A percentile compares a stretch with the other conserved stretches of the same genome.
phyloP scores from a whole-genome alignment of 2,329 filamentous ascomycete species.

The Volutella citrinella region DNA sequence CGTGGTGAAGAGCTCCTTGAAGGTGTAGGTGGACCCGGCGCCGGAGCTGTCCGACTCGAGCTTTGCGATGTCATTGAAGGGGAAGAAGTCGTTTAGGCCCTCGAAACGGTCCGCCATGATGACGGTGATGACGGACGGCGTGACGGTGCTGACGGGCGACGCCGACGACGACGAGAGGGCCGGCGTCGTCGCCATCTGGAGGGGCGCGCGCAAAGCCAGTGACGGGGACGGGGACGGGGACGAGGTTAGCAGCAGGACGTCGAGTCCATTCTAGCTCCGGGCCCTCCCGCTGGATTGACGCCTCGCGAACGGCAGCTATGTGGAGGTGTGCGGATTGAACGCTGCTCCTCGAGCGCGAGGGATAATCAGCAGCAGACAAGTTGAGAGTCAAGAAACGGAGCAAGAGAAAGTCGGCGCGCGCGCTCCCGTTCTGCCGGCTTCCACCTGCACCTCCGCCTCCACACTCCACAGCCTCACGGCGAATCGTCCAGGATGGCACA shows the following conservation, averaged over 20 bases:
- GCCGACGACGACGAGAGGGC: constrained; percentile 10
- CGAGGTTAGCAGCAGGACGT: too few species aligned
- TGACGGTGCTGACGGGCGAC: constrained; percentile 10
- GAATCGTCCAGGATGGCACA: not conserved
- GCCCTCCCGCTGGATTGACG: too few species aligned
- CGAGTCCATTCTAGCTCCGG: too few species aligned
- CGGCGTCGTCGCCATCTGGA: constrained; percentile 14
- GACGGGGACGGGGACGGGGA: too few species aligned
- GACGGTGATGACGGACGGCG: constrained; percentile 26
- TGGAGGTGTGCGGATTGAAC: too few species aligned
- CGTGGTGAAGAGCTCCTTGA: constrained; percentile 32
- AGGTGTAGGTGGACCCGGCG: constrained; percentile 27
- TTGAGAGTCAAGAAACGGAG: too few species aligned
- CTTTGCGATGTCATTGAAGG: constrained; percentile 33
- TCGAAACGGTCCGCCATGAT: constrained; percentile 28
- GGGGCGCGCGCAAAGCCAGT: too few species aligned
- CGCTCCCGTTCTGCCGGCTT: too few species aligned
- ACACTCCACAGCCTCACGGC: not conserved
- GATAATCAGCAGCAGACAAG: too few species aligned
- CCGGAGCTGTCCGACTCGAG: constrained; percentile 25
- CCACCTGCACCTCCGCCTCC: not conserved
- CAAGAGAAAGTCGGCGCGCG: too few species aligned
- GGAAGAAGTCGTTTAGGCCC: constrained; percentile 35
- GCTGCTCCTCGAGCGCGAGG: too few species aligned
- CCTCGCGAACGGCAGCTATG: too few species aligned